A percentile compares a stretch with the other conserved stretches of the same genome.
phyloP scores from a whole-genome alignment of 352 stramenopile species.

The Pythium guiyangense region DNA sequence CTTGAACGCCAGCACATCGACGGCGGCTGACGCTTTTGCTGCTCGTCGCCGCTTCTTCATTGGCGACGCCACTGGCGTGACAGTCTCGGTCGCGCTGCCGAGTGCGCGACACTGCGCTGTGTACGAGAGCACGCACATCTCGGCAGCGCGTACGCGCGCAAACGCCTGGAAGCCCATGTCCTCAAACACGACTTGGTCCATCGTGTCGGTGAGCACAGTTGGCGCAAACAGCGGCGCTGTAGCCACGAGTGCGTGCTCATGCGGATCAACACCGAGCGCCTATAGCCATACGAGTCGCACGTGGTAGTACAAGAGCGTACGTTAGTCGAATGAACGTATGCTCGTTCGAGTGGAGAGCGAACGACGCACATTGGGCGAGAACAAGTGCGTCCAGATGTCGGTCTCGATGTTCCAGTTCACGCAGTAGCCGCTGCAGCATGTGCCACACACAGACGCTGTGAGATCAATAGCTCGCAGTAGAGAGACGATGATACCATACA shows the following conservation, averaged over 20 bases:
- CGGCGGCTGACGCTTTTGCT: not conserved
- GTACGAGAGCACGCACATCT: slow-evolving; percentile 68
- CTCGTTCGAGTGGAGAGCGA: not conserved
- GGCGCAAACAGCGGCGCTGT: slow-evolving; percentile 61
- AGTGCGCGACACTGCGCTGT: slow-evolving; percentile 24
- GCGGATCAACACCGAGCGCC: slow-evolving; percentile 42
- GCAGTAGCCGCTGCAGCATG: slow-evolving; percentile 63
- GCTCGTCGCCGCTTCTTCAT: slow-evolving; percentile 19
- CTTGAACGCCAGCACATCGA: slow-evolving; percentile 23
- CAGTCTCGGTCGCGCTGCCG: slow-evolving; percentile 10
- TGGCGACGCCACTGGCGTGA: not conserved
- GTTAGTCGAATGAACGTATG: no score
- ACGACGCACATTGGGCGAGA: slow-evolving; percentile 34
- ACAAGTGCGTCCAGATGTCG: slow-evolving; percentile 50
- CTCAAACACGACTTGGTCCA: slow-evolving; percentile 83
- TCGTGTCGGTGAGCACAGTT: slow-evolving; percentile 49
- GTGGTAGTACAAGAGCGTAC: no score
- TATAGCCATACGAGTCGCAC: no score
- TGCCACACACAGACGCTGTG: no score
- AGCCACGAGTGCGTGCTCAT: slow-evolving; percentile 45
- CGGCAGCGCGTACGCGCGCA: slow-evolving; percentile 39
- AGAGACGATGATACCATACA: no score
- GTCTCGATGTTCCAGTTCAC: slow-evolving; percentile 80
- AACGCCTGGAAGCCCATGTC: slow-evolving; percentile 59
- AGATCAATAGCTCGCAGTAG: no score